Evolutionary conservation across 805 yeast species (phyloP), one percentile per base, ranked within the genome.

Genomic region (Monosporozyma servazzii): DNA sequence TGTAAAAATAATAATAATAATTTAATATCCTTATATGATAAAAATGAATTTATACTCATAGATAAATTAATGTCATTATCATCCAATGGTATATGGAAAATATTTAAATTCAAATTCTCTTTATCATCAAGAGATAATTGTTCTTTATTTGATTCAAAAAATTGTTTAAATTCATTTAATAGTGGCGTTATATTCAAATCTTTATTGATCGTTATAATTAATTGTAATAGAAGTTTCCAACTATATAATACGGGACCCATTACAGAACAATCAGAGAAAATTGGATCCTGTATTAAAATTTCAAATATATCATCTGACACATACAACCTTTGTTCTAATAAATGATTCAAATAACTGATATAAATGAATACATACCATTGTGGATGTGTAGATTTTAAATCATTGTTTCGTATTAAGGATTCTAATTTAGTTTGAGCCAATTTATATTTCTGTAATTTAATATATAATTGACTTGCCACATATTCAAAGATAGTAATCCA

Each of bases 131-230:
- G 18, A 13, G 44, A 41, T 21, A 41, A 21, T 21, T 10, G 5
- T 5, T 41, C 44, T 23, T 41, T 41, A 41, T 41, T 10, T 3
- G 44, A 1, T 41, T 55, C 52, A 33, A 66, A 63, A 44, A 64
- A 57, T 9, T 39, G 20, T 47, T 65, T 63, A 47, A 66, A 61
- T 41, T 61, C 60, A 41, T 59, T 53, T 25, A 66, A 49, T 27
- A 54, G 56, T 13, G 51, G 46, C 0, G 66, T 60, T 5, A 66
- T 63, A 42, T 66, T 66, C 25, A 51, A 57, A 52, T 66, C 70
- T 29, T 51, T 54, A 33, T 59, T 53, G 5, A 66, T 59, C 41
- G 53, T 51, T 15, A 58, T 48, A 3, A 56, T 50, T 33, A 65
- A 52, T 44, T 58, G 59, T 25, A 59, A 48, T 5, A 65, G 39